These are phyloP conservation scores for Trametes cingulata DNA, from an alignment of 768 basidiomycete species.

Conservation along the genomic window DNA sequence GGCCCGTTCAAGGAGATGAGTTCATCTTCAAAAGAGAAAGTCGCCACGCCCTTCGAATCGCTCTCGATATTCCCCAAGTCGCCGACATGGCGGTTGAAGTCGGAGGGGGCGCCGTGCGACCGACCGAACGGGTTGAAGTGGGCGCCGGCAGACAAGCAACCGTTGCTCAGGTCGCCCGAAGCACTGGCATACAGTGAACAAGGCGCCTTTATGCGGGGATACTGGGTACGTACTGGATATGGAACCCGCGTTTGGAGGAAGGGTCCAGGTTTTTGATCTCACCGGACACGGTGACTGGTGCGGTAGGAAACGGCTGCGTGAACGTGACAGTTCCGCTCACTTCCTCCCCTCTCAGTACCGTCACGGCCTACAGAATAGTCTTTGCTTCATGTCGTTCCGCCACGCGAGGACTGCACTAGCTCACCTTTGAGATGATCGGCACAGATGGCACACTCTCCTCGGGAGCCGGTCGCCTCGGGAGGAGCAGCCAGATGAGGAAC, in stretches of 20 bases:
- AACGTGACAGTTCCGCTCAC: conserved; percentile 70
- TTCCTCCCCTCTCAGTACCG: conserved; percentile 61
- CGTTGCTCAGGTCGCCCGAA: conserved; percentile 64
- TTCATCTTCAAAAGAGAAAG: conserved; percentile 57
- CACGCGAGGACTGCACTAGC: background rate
- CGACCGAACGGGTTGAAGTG: conserved; percentile 76
- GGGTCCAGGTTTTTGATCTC: conserved; percentile 61
- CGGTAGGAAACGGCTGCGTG: conserved; percentile 49
- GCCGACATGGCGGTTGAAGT: conserved; percentile 65
- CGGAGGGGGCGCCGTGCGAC: conserved; percentile 64
- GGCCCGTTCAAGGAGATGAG: conserved; percentile 69
- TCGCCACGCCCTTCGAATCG: conserved; percentile 57
- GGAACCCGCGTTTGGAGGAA: conserved; percentile 67
- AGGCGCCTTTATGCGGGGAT: background rate
- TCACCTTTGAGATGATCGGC: conserved; percentile 23
- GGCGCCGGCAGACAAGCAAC: conserved; percentile 66
- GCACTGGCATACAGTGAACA: conserved; percentile 2
- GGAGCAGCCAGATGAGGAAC: conserved; percentile 24
- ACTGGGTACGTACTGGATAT: conserved; percentile 63
- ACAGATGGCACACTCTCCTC: conserved; percentile 4
- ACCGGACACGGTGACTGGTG: conserved; percentile 63
- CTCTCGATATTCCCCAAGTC: conserved; percentile 75
- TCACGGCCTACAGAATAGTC: conserved; percentile 46
- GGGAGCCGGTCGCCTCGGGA: conserved; percentile 12
- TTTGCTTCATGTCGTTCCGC: no score